Percentiles rank a stretch among this genome's conserved stretches.
These are phyloP conservation scores for Waltergamsia citrina DNA, from an alignment of 2,329 filamentous ascomycete species.

Conservation along the genomic window DNA sequence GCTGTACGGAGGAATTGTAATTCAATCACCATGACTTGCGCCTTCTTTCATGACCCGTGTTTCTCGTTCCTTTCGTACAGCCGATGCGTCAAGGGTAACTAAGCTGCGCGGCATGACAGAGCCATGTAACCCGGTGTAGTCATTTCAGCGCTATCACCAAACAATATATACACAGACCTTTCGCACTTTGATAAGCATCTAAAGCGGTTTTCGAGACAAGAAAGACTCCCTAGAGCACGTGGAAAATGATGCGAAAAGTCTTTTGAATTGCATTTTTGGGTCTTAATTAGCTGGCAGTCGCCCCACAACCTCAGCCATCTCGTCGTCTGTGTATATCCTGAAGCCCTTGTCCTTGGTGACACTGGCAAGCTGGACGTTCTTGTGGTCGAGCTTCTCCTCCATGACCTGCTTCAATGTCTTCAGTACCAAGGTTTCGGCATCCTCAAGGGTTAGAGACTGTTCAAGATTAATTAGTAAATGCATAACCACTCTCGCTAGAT, in stretches of 20 bases:
- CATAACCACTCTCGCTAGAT: neutral
- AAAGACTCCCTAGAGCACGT: neutral
- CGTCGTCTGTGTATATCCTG: slow-evolving; percentile 95
- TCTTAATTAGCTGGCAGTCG: slow-evolving; percentile 60
- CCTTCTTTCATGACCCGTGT: too few relatives aligned
- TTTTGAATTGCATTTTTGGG: slow-evolving; percentile 1
- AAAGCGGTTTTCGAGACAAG: neutral
- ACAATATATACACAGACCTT: too few relatives aligned
- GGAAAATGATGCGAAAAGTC: too few relatives aligned
- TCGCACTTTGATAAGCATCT: too few relatives aligned
- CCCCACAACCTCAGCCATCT: slow-evolving; percentile 90
- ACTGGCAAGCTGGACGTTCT: slow-evolving; percentile 97
- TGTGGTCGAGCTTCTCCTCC: slow-evolving; percentile 98
- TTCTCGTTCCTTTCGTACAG: too few relatives aligned
- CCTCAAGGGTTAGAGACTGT: slow-evolving; percentile 77
- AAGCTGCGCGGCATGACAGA: too few relatives aligned
- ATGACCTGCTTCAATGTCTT: slow-evolving; percentile 99
- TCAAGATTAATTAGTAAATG: slow-evolving; percentile 3
- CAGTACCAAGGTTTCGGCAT: slow-evolving; percentile 89
- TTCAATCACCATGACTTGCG: too few relatives aligned
- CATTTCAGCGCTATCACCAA: too few relatives aligned
- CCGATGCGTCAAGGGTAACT: too few relatives aligned
- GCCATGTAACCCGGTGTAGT: too few relatives aligned
- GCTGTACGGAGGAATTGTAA: neutral
- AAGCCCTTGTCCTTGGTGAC: slow-evolving; percentile 98